These are phyloP conservation scores for Uronychia setigera DNA, from an alignment of 73 alveolate species.

Conservation along the genomic window DNA sequence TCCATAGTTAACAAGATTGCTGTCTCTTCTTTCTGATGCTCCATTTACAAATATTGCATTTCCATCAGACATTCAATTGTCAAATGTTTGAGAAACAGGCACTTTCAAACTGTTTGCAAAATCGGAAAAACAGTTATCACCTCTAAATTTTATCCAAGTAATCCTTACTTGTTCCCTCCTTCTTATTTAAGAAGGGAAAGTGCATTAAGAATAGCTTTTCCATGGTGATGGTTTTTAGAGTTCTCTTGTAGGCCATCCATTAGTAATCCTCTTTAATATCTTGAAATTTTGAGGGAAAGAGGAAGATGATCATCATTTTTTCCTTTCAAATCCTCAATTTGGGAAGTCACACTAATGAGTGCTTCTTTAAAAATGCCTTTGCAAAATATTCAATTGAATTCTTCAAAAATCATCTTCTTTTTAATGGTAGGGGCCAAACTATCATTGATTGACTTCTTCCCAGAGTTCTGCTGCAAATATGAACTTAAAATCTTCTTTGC, in stretches of 20 bases:
- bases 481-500: neutral
- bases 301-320: slow-evolving; percentile 19
- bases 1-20: no score
- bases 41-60: no score
- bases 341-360: slow-evolving; percentile 35
- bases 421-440: slow-evolving; percentile 12
- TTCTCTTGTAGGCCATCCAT: slow-evolving; percentile 42
- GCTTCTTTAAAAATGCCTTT: slow-evolving; percentile 72
- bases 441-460: no score
- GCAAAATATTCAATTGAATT: slow-evolving; percentile 59
- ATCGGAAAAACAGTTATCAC: no score
- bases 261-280: slow-evolving; percentile 40
- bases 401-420: slow-evolving; percentile 46
- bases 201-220: slow-evolving; percentile 52
- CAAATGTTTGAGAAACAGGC: no score
- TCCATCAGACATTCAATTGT: no score
- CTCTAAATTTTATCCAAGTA: no score
- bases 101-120: no score
- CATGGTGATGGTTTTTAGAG: slow-evolving; percentile 32
- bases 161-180: no score
- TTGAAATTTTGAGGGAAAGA: slow-evolving; percentile 30
- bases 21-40: no score
- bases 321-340: slow-evolving; percentile 11
- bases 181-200: slow-evolving; percentile 27
- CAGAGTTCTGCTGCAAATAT: neutral